Base-by-base conservation (phyloP, 23 red algal genomes). In the Gracilariopsis chorda region DNA sequence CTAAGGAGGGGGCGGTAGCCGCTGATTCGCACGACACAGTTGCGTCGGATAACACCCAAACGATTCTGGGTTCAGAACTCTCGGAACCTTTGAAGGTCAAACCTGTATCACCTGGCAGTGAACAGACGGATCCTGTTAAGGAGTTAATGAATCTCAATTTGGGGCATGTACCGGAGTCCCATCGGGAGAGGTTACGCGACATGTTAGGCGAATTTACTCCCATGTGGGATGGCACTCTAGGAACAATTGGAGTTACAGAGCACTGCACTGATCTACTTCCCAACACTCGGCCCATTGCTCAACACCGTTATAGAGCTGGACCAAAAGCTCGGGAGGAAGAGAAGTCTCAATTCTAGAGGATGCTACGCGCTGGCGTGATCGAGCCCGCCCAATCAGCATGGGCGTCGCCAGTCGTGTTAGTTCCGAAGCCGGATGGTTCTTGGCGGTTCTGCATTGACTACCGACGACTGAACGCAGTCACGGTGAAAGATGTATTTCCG, bases 371-470 rank as follows among this genome's bases (percentile, higher is more conserved):
- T 3, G 53, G 48, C 20, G 78, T 62, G 2, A 83, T 83, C 34
- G 78, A 83, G 25, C 78, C 78, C n/a, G 7, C 51, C 6, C 3
- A 40, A 7, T 34, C 29, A 4, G 51, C 11, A 44, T 83, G 78
- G 78, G 78, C 78, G 3, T 29, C 51, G 7, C 53, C 51, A 6
- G 53, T 84, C 12, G 80, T 84, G 7, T 48, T 84, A 11, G 80
- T 65, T 2, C 52, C n/a, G n/a, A 64, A 65, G 36, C 21, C 1
- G 23, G 80, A 67, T 24, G 80, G 55, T 23, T 65, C 80, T 21
- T 17, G 16, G 14, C 17, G 80, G 24, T 84, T 84, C 55, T 84
- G 80, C 51, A 65, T 84, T 34, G 80, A 84, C 49, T 84, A 84
- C 55, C 3, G 55, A 24, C 29, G 13, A 6, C 7, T 84, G 10